Evolutionary conservation across 306 rosid species (phyloP).

Genomic region (Acacia melanoxylon): DNA sequence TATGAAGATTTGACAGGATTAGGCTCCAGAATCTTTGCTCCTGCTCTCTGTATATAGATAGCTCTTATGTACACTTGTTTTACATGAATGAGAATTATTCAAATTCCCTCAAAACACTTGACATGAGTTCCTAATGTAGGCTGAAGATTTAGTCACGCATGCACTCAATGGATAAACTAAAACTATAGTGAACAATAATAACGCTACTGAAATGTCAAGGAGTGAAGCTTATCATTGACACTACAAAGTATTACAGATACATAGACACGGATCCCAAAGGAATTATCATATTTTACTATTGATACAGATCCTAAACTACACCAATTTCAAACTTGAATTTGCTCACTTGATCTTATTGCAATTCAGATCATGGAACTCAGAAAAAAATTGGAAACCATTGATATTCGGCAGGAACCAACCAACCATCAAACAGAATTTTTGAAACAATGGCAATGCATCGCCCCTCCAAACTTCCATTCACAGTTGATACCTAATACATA

Average conservation of each 20-base stretch:
- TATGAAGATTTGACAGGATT: neutral
- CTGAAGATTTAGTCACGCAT: neutral
- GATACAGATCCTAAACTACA: neutral
- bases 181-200: neutral
- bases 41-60: neutral
- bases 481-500: neutral
- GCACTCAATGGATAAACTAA: neutral
- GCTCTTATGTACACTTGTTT: neutral
- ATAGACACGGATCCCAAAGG: neutral
- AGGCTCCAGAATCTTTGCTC: neutral
- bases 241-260: neutral
- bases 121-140: neutral
- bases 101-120: neutral
- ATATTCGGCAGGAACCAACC: neutral
- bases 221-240: slow-evolving; percentile 4
- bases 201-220: slow-evolving; percentile 4
- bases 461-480: slow-evolving; percentile 22
- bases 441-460: neutral
- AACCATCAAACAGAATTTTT: slow-evolving; percentile 8
- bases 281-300: neutral
- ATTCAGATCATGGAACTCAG: slow-evolving; percentile 8
- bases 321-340: slow-evolving; percentile 4
- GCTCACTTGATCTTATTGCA: neutral
- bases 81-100: neutral
- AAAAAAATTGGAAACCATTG: neutral